phyloP scores from a whole-genome alignment of 192 early-diverging fungal genomes.

The Martensiomyces pterosporus region DNA sequence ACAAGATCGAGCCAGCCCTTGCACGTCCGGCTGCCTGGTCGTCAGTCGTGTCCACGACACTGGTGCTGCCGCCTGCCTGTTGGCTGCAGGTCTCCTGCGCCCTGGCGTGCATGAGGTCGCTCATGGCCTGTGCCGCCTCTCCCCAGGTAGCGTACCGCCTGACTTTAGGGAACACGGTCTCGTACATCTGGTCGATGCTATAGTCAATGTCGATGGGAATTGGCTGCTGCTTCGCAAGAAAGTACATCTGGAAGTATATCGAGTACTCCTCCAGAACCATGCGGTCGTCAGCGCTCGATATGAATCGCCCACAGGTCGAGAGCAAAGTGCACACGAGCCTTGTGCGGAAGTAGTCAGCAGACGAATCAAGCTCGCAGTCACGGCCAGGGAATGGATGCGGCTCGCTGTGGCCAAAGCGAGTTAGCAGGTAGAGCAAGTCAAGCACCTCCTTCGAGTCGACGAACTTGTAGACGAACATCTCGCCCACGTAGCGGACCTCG shows the following conservation, averaged over 20 bases:
- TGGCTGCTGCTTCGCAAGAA: slow-evolving; percentile 70
- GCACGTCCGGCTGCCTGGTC: too few species aligned
- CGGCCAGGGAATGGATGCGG: slow-evolving; percentile 48
- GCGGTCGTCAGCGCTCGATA: slow-evolving; percentile 56
- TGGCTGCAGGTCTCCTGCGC: slow-evolving; percentile 40
- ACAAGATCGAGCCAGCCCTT: too few species aligned
- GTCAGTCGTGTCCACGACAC: background rate
- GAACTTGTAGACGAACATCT: slow-evolving; percentile 88
- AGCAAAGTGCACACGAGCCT: slow-evolving; percentile 82
- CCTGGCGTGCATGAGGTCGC: slow-evolving; percentile 55
- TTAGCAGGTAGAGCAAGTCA: slow-evolving; percentile 78
- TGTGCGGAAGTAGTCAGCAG: slow-evolving; percentile 89
- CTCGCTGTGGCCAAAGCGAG: slow-evolving; percentile 81
- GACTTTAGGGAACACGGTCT: slow-evolving; percentile 59
- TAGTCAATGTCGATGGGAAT: slow-evolving; percentile 89
- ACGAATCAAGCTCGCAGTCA: slow-evolving; percentile 66
- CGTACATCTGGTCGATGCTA: slow-evolving; percentile 74
- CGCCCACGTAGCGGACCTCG: slow-evolving; percentile 78
- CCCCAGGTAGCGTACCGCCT: slow-evolving; percentile 58
- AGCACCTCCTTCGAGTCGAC: slow-evolving; percentile 75
- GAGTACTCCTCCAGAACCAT: slow-evolving; percentile 54
- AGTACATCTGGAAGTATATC: slow-evolving; percentile 86
- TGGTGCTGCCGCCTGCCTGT: background rate
- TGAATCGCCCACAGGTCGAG: slow-evolving; percentile 82
- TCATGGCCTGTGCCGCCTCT: slow-evolving; percentile 74